Percentiles rank a stretch among this genome's conserved stretches.
These are phyloP conservation scores for Pestalotiopsis sp. DNA, from an alignment of 2,329 filamentous ascomycete genomes.

Conservation along the genomic window DNA sequence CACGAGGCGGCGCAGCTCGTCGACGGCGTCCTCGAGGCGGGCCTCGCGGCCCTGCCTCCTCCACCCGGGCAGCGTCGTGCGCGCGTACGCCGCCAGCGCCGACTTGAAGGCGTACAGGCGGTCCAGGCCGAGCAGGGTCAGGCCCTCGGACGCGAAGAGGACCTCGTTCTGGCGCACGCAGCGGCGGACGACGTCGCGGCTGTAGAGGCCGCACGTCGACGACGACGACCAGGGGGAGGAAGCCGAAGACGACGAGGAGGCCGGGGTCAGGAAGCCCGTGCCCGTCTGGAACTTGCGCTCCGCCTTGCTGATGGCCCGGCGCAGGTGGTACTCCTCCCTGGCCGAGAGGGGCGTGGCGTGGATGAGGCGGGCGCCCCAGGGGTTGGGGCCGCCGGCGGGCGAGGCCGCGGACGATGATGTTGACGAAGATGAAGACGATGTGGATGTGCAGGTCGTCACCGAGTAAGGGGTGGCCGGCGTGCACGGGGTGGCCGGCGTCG, in stretches of 20 bases:
- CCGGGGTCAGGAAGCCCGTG: conserved; percentile 36
- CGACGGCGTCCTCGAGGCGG: conserved; percentile 60
- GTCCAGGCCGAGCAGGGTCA: conserved; percentile 61
- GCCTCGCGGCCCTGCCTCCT: conserved; percentile 15
- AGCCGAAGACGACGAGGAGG: conserved; percentile 38
- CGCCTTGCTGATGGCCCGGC: conserved; percentile 50
- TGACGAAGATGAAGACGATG: conserved; percentile 19
- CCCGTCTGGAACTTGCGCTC: conserved; percentile 45
- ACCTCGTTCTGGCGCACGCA: conserved; percentile 61
- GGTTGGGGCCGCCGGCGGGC: conserved; percentile 28
- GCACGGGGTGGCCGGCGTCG: conserved; percentile 48
- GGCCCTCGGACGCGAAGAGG: conserved; percentile 59
- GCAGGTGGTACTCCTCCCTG: conserved; percentile 48
- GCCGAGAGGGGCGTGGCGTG: conserved; percentile 45
- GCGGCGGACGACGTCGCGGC: conserved; percentile 52
- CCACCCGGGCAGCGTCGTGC: conserved; percentile 28
- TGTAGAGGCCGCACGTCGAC: conserved; percentile 41
- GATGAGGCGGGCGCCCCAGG: conserved; percentile 52
- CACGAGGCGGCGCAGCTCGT: conserved; percentile 61
- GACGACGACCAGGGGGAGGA: conserved; percentile 26
- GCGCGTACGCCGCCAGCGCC: conserved; percentile 57
- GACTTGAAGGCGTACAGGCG: conserved; percentile 65
- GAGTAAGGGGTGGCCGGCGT: conserved; percentile 41
- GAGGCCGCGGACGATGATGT: background rate
- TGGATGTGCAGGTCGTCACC: conserved; percentile 32